Percentiles rank a stretch among this genome's conserved stretches.
Evolutionary conservation across 2,329 filamentous ascomycete genomes (phyloP).

Genomic region (Dactylellina leptospora): DNA sequence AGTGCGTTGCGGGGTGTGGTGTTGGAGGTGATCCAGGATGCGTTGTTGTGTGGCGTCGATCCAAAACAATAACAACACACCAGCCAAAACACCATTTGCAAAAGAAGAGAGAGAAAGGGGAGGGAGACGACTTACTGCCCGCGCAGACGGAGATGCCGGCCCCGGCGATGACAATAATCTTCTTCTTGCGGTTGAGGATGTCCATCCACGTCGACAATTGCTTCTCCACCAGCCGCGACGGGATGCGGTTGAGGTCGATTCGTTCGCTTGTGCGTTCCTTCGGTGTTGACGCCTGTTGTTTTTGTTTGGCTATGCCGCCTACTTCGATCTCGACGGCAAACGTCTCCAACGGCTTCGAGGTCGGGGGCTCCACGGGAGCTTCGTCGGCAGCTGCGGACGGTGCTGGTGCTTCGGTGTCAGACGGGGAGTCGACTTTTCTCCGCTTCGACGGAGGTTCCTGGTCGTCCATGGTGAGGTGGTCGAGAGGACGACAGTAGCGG

Average conservation of each 20-base stretch:
- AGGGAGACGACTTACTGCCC: conserved; percentile 72
- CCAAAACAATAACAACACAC: conserved; percentile 47
- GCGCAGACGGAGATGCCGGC: conserved; percentile 97
- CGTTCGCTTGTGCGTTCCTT: conserved; percentile 74
- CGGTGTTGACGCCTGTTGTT: conserved; percentile 36
- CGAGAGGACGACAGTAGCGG: conserved; percentile 55
- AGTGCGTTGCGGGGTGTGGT: conserved; percentile 40
- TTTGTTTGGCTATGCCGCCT: conserved; percentile 29
- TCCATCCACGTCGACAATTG: conserved; percentile 76
- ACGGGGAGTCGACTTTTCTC: conserved; percentile 66
- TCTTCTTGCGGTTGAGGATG: conserved; percentile 85
- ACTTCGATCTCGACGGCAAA: conserved; percentile 49
- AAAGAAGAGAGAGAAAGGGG: conserved; percentile 42
- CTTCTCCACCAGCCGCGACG: conserved; percentile 65
- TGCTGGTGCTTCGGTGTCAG: conserved; percentile 15
- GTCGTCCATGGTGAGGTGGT: conserved; percentile 65
- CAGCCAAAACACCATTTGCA: conserved; percentile 13
- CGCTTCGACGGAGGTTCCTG: conserved; percentile 79
- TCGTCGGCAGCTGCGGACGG: too few species aligned
- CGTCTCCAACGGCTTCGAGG: conserved; percentile 22
- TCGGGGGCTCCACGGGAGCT: background rate
- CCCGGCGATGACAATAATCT: conserved; percentile 95
- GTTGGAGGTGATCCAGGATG: conserved; percentile 25
- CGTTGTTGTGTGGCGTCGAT: conserved; percentile 34
- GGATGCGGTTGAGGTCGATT: conserved; percentile 70